Conservation (phyloP, 257 asterid species). For the Vinca minor region DNA sequence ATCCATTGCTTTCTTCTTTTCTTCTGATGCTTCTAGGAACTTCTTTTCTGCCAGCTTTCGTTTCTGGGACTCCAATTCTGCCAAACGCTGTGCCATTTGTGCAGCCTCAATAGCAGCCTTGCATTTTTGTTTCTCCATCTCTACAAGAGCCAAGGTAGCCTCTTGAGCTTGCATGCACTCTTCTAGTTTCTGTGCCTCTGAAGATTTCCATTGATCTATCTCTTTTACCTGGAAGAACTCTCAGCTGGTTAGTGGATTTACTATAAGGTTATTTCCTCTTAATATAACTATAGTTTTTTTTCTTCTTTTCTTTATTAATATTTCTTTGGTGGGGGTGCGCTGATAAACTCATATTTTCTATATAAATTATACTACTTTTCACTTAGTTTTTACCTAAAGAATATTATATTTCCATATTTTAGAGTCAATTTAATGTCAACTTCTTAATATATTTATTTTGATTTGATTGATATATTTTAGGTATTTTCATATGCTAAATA, state of each 20-base stretch:
- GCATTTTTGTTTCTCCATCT: constrained; percentile 63
- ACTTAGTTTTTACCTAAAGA: no score
- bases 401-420: no score
- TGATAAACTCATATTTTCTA: no score
- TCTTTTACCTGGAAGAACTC: constrained; percentile 37
- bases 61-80: constrained; percentile 61
- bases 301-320: no score
- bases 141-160: constrained; percentile 44
- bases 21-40: constrained; percentile 43
- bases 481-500: no score
- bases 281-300: background rate
- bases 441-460: no score
- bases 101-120: constrained; percentile 75
- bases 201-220: constrained; percentile 28
- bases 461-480: no score
- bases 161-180: constrained; percentile 40
- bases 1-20: constrained; percentile 53
- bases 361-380: no score
- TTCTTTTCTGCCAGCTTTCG: constrained; percentile 52
- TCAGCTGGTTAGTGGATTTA: background rate
- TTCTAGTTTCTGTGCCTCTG: constrained; percentile 31
- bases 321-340: no score
- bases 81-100: constrained; percentile 57
- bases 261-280: constrained; percentile 3
- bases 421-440: no score